Evolutionary conservation across 2,329 filamentous ascomycete species (phyloP).

Genomic region (Phyllosticta citrichinensis): DNA sequence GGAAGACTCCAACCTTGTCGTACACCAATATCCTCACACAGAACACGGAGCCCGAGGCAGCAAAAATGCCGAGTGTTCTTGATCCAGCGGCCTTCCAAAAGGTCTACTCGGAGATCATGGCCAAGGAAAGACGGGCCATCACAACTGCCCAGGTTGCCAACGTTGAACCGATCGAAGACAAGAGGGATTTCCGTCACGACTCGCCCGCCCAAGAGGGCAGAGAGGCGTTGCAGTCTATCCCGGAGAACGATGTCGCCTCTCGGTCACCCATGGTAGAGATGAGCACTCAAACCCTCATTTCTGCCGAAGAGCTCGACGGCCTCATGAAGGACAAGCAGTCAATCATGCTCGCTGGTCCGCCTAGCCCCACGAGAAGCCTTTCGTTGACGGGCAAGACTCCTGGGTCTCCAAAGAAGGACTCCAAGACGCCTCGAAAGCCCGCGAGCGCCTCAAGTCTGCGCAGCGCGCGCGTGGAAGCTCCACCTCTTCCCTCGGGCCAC

Average conservation of each 20-base stretch:
- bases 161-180: neutral
- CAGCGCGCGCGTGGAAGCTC: conserved; percentile 42
- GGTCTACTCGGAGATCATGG: conserved; percentile 2
- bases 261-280: neutral
- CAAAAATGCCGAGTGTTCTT: conserved; percentile 17
- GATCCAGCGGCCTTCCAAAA: conserved; percentile 1
- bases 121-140: conserved; percentile 1
- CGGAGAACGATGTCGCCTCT: conserved; percentile 13
- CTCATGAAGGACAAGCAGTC: conserved; percentile 45
- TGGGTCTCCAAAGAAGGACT: conserved; percentile 16
- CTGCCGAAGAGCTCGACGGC: conserved; percentile 70
- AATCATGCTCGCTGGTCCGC: conserved; percentile 20
- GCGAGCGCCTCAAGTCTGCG: conserved; percentile 62
- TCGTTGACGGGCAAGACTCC: conserved; percentile 10
- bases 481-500: conserved; percentile 74
- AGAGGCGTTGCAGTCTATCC: neutral
- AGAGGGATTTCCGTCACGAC: neutral
- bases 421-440: conserved; percentile 45
- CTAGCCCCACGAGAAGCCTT: conserved; percentile 22
- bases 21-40: conserved; percentile 22
- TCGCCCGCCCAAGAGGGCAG: neutral
- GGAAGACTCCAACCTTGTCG: conserved; percentile 12
- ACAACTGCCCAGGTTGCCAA: neutral
- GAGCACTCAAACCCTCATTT: conserved; percentile 72
- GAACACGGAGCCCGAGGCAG: conserved; percentile 20